Base-by-base conservation (phyloP, 805 yeast genomes). In the Kockiozyma suomiensis region DNA sequence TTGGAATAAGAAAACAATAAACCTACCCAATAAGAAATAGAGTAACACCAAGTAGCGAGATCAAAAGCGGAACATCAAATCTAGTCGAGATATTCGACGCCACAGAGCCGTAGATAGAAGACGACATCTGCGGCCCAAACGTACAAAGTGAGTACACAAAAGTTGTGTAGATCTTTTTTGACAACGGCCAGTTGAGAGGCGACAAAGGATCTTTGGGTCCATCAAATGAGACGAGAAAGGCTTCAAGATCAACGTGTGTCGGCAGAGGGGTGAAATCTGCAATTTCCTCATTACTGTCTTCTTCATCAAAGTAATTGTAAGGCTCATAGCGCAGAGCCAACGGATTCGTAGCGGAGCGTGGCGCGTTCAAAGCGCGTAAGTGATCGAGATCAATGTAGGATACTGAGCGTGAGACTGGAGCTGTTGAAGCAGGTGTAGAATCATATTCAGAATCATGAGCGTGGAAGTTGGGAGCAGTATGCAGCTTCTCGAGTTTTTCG, bases 191-290 rank as follows among this genome's bases (percentile, higher is more conserved):
- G 61, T 77, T 77, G 21, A 85, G 86, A 0, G 94, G 96, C 72
- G 85, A 88, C 10, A 73, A 50, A 1, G 91, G 90, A 70, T 88
- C 94, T 52, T 82, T 76, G 0, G 85, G 84, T 0, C 92, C 92
- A 69, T 86, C 86, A 68, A 79, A 88, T 1, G 84, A 75, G 7
- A 88, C 93, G 32, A 62, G 33, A 42, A 42, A 59, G 25, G 43
- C 43, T 25, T 59, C 62, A 4, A 49, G 23, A 33, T 56, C 55
- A 13, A 37, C 28, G 47, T 33, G 55, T 12, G 59, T 56, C 10
- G 54, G 54, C 41, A 33, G 46, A 17, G 59, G 59, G 4, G 54
- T 50, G 38, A 56, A 56, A 23, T 50, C 59, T 10, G 55, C 55
- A n/a, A 56, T 50, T 30, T 56, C 59, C 32, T 35, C 55, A 37